Evolutionary conservation across 2,329 filamentous ascomycete species (phyloP), one percentile per base, ranked within the genome.

Genomic region (Juglanconis juglandina): DNA sequence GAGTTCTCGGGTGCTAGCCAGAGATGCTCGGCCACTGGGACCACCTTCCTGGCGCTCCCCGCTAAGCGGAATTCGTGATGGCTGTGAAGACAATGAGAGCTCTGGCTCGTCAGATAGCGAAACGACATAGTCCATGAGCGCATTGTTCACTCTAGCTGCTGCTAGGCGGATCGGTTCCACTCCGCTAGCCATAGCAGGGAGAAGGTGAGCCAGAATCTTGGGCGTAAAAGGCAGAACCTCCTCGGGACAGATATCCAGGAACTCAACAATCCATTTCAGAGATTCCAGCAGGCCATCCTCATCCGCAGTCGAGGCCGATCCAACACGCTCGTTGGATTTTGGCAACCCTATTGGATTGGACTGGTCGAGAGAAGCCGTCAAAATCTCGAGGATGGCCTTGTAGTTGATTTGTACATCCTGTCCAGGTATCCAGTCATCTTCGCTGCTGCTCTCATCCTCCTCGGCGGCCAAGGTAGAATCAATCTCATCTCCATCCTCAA

Each of bases 341-440:
- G 56, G 46, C 51, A 53, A 24, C n/a, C 51, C 44, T 44, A 51
- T 58, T 9, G 44, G 34, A 47, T 51, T 52, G 46, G 49, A 54
- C 30, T 44, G 72, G 68, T 96, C 90, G 49, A 99, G 82, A 64
- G 95, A 97, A 11, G 88, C 87, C 2, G 96, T 92, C 47, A 99
- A 76, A 57, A 98, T 99, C 67, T 96, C 91, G 52, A 99, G 77
- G 41, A 99, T 96, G 66, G 89, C 91, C 62, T 91, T 87, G 74
- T 96, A 91, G 73, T 98, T 94, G 63, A 99, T 91, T 61, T 96
- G 89, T 7, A 97, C 92, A 73, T 99, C 95, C 75, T 99, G 95
- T 1, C 96, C 95, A 0, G 96, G 96, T 50, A 98, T 88, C 92
- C 94, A 99, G 70, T 98, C 95, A 62, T 93, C 93, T 67, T 96